Base-by-base conservation (phyloP, 441 rosid species). In the Gossypium laxum region DNA sequence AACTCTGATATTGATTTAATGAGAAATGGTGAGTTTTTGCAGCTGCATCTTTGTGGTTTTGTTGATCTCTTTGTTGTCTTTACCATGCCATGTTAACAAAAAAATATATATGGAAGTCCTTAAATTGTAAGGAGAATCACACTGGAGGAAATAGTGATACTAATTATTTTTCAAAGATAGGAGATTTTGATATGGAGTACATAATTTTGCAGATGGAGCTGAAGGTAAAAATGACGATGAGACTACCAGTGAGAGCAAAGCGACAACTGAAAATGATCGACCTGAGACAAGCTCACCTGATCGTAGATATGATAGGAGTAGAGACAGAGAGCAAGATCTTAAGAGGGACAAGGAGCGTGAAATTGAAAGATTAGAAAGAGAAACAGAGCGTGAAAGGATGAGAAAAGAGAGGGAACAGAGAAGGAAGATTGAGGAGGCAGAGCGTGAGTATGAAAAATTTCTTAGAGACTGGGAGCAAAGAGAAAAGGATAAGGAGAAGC, bases 401-500 rank as follows among this genome's bases (percentile, higher is more conserved):
- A 85, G 98, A 82, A 90, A 90, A 80, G 99, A 89, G 84, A 90
- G 98, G 82, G 98, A 94, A 82, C 94, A 83, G 74, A 89, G 88
- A 79, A 88, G 97, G 84, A 92, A 87, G 85, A 73, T 85, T 61
- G 97, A 89, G 81, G 99, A 90, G 62, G 91, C 93, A 18, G 98
- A 94, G 79, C 93, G 97, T 17, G 98, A 86, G 67, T 94, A 86
- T 82, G 98, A 88, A 79, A 78, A 85, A 73, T 87, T 90, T 64
- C 92, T 94, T 56, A 91, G 88, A 84, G 97, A 89, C 64, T 94
- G 96, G 99, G 99, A 92, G 78, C 88, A 88, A 62, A 87, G 96
- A 72, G 98, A 92, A 74, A 90, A 93, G 76, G 97, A 92, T 64
- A 94, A 78, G 77, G 99, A 94, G 80, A 92, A 90, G 78, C 91